Evolutionary conservation across 139 green algal species (phyloP), one percentile per base, ranked within the genome.

Genomic region (Tetratostichococcus sp.): DNA sequence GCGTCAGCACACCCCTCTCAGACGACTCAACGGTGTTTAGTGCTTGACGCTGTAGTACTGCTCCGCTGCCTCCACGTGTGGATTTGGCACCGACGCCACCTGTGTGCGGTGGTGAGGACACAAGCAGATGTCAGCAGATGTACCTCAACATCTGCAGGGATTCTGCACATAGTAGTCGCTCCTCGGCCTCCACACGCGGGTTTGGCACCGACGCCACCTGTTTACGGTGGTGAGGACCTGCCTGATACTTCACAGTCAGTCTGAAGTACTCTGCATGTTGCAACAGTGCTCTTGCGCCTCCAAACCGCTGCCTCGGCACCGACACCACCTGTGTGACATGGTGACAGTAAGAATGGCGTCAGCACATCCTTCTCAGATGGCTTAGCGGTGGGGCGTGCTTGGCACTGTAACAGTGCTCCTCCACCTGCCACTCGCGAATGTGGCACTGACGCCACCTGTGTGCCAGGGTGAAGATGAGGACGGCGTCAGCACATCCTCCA

Each of bases 261-360:
- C 96, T 96, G 78, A 87, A 91, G 90, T 89, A 82, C 89, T 97
- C 97, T 39, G 93, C 94, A n/a, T n/a, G 79, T 98, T 98, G 93
- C 98, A 98, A 85, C 98, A 98, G 86, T 99, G 95, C 90, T 99
- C 95, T 87, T 98, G 94, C 39, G 80, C 78, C 84, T 98, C 94
- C 30, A 95, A 88, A 11, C n/a, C 92, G 87, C 5, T 92, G 93
- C 80, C 97, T 97, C 65, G 88, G 89, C n/a, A 95, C 86, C 65
- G 26, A 85, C 23, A 68, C 66, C 34, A 89, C 77, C 77, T 86
- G 80, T 32, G 39, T 32, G 34, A 30, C 14, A 76, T 33, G 14
- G 23, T 30, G 14, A 50, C 8, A n/a, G n/a, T n/a, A n/a, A n/a
- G n/a, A n/a, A n/a, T n/a, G n/a, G n/a, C n/a, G n/a, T n/a, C n/a